Percentiles rank a stretch among this genome's conserved stretches.
Conservation (phyloP, 192 early-diverging fungal species). For the Coemansia guatemalensis region DNA sequence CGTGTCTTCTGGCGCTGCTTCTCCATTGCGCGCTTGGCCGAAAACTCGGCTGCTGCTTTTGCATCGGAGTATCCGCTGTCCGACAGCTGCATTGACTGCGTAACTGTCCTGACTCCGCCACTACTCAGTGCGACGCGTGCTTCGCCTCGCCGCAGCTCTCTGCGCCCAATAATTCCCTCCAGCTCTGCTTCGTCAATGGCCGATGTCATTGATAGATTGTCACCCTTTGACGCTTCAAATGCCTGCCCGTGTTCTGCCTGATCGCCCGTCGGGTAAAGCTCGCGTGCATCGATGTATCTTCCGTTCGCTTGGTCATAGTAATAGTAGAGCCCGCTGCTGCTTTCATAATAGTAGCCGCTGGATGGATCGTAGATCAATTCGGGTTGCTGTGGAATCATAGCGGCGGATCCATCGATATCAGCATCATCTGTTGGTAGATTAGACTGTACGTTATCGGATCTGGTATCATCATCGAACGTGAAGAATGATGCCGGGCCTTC, state of each 20-base stretch:
- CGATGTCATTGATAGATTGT: constrained; percentile 11
- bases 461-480: constrained; percentile 12
- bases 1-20: constrained; percentile 20
- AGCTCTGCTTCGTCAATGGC: constrained; percentile 22
- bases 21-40: constrained; percentile 18
- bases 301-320: constrained; percentile 30
- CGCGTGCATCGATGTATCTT: constrained; percentile 30
- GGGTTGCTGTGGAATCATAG: background rate
- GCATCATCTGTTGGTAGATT: background rate
- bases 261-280: constrained; percentile 4
- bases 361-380: constrained; percentile 40
- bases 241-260: background rate
- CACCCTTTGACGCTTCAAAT: background rate
- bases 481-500: constrained; percentile 24
- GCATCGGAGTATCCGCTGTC: constrained; percentile 39
- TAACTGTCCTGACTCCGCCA: constrained; percentile 8
- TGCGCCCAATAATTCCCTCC: constrained; percentile 35
- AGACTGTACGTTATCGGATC: background rate
- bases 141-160: constrained; percentile 32
- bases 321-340: constrained; percentile 26
- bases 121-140: constrained; percentile 5
- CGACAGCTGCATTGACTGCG: constrained; percentile 26
- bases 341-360: constrained; percentile 49
- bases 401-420: background rate
- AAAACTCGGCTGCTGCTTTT: constrained; percentile 18